phyloP scores from a whole-genome alignment of 495 filamentous ascomycete species.

The Evernia prunastri region DNA sequence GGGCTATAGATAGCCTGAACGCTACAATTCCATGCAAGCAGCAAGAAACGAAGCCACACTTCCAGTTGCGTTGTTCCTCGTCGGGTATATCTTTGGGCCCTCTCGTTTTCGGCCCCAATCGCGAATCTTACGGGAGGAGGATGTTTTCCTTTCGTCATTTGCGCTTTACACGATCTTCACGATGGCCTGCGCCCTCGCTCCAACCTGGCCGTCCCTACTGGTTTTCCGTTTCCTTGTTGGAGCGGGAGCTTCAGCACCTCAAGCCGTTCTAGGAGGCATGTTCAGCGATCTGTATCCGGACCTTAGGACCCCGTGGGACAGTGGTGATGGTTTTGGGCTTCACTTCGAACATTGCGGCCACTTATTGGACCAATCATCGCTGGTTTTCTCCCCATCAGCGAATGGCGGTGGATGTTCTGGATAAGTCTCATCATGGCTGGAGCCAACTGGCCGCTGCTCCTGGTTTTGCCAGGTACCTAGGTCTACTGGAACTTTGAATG shows the following conservation, averaged over 20 bases:
- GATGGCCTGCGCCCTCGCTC: neutral
- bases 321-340: neutral
- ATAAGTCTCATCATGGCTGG: conserved; percentile 7
- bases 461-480: no score
- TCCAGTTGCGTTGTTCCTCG: neutral
- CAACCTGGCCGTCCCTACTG: neutral
- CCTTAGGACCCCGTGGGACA: neutral
- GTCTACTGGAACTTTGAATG: no score
- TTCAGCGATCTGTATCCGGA: neutral
- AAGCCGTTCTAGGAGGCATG: neutral
- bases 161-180: neutral
- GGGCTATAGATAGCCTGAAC: neutral
- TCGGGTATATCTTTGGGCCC: neutral
- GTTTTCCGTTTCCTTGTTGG: neutral
- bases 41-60: neutral
- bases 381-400: neutral
- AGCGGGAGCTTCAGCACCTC: neutral
- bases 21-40: neutral
- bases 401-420: conserved; percentile 9
- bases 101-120: neutral
- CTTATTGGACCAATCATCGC: neutral
- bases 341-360: neutral
- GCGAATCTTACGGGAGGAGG: neutral
- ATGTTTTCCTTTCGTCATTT: neutral
- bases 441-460: neutral